Evolutionary conservation across 139 green algal species (phyloP), one percentile per base, ranked within the genome.

Genomic region (Ettlia oleoabundans): DNA sequence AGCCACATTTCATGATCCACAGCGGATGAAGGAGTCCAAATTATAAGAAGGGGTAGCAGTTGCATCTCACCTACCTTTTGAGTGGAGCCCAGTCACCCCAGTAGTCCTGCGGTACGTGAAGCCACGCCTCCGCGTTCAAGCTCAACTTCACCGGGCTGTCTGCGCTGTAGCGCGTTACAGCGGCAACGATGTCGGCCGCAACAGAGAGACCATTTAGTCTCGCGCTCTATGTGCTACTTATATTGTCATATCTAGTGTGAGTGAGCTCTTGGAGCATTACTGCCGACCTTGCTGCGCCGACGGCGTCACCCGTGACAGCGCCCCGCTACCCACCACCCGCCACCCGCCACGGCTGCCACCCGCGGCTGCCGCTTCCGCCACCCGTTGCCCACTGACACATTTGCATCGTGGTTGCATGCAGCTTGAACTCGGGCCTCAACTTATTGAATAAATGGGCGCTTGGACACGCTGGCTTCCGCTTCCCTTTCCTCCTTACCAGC

Each of bases 401-500:
- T 58, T 15, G 13, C 15, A 15, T 15, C 47, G 47, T 15, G 47
- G 13, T 10, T 58, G 47, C 47, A 32, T 42, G 65, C 65, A 72
- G 65, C 35, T 32, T 88, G 37, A 88, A 88, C 42, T 81, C 52
- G 13, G 51, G n/a, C 2, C 58, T 88, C 30, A 88, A 88, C 51
- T n/a, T 88, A 33, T 30, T 84, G 22, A 67, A 71, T 41, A 73
- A 91, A 52, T 92, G 83, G 78, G 80, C 86, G 22, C 82, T 94
- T 37, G 88, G 89, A 22, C 82, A 87, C 30, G 90, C 88, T 42
- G 89, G 88, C 30, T 92, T 94, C 73, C 76, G 51, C 21, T 93
- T 89, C 64, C 91, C 91, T 3, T 80, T 94, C 55, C 67, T 92
- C 6, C 83, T 94, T 19, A 94, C 91, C 3, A 81, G 51, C 24